Evolutionary conservation across 805 yeast genomes (phyloP).

Genomic region (Pachysolen tannophilus): DNA sequence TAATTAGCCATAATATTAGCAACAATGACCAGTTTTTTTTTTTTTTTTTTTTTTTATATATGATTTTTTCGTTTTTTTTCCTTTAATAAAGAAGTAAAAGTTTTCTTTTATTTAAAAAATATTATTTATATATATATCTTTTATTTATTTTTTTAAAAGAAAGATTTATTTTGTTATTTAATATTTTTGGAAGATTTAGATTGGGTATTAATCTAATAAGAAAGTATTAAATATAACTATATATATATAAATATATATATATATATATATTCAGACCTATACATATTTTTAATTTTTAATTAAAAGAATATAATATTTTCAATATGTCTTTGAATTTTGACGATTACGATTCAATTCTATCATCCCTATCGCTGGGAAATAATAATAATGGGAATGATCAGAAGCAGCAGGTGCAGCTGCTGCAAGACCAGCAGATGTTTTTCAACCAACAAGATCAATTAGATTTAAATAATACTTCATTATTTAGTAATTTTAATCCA

Average conservation of each 20-base stretch:
- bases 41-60: too few species aligned
- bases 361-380: slow-evolving; percentile 14
- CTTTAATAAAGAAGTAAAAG: too few species aligned
- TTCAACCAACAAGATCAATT: slow-evolving; percentile 1
- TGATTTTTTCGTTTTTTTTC: too few species aligned
- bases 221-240: not conserved
- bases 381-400: slow-evolving; percentile 3
- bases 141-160: too few species aligned
- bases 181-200: not conserved
- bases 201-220: not conserved
- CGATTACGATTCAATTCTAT: slow-evolving; percentile 21
- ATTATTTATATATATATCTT: too few species aligned
- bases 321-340: slow-evolving; percentile 18
- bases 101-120: too few species aligned
- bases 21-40: too few species aligned
- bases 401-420: slow-evolving; percentile 4
- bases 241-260: not conserved
- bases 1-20: too few species aligned
- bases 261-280: not conserved
- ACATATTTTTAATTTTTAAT: slow-evolving; percentile 18
- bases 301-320: slow-evolving; percentile 22
- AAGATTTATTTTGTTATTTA: not conserved
- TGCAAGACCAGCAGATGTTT: slow-evolving; percentile 2
- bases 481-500: slow-evolving; percentile 3
- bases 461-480: slow-evolving; percentile 1